Evolutionary conservation across 2,329 filamentous ascomycete species (phyloP).

Genomic region (Aureobasidium sp.): DNA sequence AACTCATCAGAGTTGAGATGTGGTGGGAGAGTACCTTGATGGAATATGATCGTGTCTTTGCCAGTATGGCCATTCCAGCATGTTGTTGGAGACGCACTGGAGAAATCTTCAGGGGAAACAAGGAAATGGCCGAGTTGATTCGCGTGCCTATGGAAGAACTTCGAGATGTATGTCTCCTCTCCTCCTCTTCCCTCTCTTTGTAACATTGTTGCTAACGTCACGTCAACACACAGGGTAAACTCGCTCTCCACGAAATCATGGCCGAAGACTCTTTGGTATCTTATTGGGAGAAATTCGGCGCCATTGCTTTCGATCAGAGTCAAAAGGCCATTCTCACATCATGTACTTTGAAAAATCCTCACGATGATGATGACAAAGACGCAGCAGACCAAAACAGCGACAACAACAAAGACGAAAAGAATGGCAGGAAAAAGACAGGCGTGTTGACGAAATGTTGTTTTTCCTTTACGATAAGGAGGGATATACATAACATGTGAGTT

Average conservation of each 20-base stretch:
- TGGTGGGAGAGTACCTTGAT: conserved; percentile 98
- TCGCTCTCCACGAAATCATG: conserved; percentile 95
- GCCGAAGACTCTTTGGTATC: conserved; percentile 95
- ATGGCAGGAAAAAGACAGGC: conserved; percentile 65
- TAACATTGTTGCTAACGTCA: background rate
- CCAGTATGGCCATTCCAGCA: conserved; percentile 98
- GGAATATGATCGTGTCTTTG: conserved; percentile 99
- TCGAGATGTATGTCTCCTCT: conserved; percentile 75
- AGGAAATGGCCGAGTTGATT: conserved; percentile 98
- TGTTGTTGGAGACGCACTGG: conserved; percentile 98
- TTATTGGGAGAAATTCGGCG: conserved; percentile 99
- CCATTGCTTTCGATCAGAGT: conserved; percentile 93
- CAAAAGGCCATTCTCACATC: conserved; percentile 97
- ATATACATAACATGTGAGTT: conserved; percentile 95
- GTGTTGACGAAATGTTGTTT: conserved; percentile 81
- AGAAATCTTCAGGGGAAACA: conserved; percentile 97
- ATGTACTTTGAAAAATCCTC: conserved; percentile 88
- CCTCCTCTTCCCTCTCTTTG: background rate
- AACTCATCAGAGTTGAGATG: conserved; percentile 97
- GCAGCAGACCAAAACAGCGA: conserved; percentile 31
- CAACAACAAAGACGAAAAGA: background rate
- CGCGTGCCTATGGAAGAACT: conserved; percentile 91
- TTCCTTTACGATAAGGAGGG: conserved; percentile 95
- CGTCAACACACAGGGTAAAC: conserved; percentile 77
- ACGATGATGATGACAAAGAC: conserved; percentile 31